Evolutionary conservation across 495 filamentous ascomycete species (phyloP), one percentile per base, ranked within the genome.

Genomic region (Pseudotulostoma volvatum): DNA sequence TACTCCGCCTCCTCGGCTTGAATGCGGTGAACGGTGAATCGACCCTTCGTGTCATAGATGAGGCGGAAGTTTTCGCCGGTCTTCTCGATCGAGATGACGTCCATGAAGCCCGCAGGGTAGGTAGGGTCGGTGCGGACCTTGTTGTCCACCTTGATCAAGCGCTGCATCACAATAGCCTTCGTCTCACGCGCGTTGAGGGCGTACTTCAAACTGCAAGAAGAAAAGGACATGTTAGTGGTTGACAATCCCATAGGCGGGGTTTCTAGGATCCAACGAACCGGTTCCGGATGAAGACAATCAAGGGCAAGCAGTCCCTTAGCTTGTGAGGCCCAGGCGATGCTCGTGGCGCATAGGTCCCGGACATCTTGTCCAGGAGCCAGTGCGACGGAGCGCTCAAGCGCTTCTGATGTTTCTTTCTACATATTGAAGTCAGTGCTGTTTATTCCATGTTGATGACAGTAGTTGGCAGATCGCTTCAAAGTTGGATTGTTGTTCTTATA

Each of bases 31-130:
- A 97, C 87, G 61, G 92, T 96, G 82, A 95, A 97, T 57, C 90
- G 90, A 50, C 90, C 90, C 81, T 97, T 97, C 74, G 92, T 96
- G 59, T 97, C 92, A 75, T 96, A 97, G 74, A 97, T 73, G 49
- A 97, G 83, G 57, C 90, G 87, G 83, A 97, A 97, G 79, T 93
- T 76, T 77, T 97, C 90, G 70, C 84, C 84, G 45, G 90, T 97
- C 83, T 96, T 97, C 67, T 97, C 90, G 66, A 97, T 84, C 51
- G 74, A 73, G 75, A 97, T 95, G 60, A 97, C 88, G 59, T 97
- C 92, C 92, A 95, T 95, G 75, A 90, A 96, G 53, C 90, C 90
- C 51, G 90, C 80, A 46, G 90, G 90, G 77, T 79, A 97, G 66
- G 90, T 97, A 51, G 74, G 68, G 70, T 97, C 90, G 62, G 92